A percentile compares a stretch with the other conserved stretches of the same genome.
Evolutionary conservation across 257 asterid species (phyloP).

Genomic region (Plantago major): DNA sequence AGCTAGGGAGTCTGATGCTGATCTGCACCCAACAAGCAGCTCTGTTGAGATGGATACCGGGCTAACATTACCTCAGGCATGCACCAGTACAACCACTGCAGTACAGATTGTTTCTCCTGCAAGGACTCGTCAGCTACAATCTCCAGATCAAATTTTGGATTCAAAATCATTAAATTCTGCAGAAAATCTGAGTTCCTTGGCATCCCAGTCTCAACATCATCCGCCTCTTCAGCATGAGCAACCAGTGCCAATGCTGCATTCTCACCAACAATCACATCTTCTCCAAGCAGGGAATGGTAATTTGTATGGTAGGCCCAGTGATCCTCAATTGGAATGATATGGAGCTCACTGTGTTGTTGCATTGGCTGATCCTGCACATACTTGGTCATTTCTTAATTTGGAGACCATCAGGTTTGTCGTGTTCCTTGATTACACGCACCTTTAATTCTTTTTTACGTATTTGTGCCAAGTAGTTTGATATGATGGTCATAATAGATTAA

Average conservation of each 20-base stretch:
- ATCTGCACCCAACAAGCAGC: conserved; percentile 40
- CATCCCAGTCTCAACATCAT: conserved; percentile 35
- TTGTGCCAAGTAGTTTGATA: too few relatives aligned
- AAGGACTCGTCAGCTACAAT: conserved; percentile 39
- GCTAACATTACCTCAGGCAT: conserved; percentile 34
- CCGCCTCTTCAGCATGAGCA: conserved; percentile 47
- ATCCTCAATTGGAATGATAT: conserved; percentile 59
- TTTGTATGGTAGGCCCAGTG: conserved; percentile 45
- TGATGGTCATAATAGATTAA: too few relatives aligned
- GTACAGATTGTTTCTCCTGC: conserved; percentile 36
- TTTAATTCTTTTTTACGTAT: too few relatives aligned
- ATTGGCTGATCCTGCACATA: conserved; percentile 33
- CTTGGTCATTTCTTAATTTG: conserved; percentile 32
- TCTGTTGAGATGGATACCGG: conserved; percentile 37
- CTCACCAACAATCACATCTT: conserved; percentile 60
- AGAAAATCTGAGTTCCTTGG: conserved; percentile 37
- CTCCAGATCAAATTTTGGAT: conserved; percentile 47
- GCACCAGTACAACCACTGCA: conserved; percentile 34
- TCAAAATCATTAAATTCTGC: conserved; percentile 36
- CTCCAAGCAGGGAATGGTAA: conserved; percentile 58
- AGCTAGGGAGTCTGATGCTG: conserved; percentile 43
- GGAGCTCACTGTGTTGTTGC: conserved; percentile 19
- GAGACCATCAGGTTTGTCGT: conserved; percentile 54
- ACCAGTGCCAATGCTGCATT: conserved; percentile 29
- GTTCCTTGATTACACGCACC: background rate